Percentiles rank a stretch among this genome's conserved stretches.
These are phyloP conservation scores for Fusarium stilboides DNA, from an alignment of 2,329 filamentous ascomycete genomes.

Conservation along the genomic window DNA sequence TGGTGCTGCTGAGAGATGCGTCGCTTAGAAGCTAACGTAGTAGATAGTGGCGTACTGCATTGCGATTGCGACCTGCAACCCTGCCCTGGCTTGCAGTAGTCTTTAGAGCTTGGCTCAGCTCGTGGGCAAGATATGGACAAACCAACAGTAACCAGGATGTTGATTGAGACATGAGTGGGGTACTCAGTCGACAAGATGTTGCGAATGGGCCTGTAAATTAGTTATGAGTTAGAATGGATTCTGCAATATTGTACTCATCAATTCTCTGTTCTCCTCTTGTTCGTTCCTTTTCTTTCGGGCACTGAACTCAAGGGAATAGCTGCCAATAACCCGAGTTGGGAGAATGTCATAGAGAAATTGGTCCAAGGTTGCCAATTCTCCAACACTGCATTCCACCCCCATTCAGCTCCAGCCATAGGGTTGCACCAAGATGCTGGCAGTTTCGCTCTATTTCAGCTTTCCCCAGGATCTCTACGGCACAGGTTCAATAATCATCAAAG, in stretches of 20 bases:
- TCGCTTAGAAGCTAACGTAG: neutral
- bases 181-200: neutral
- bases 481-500: too few species aligned
- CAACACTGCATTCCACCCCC: slow-evolving; percentile 9
- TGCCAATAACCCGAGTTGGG: neutral
- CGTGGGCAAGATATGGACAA: neutral
- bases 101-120: slow-evolving; percentile 7
- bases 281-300: neutral
- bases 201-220: neutral
- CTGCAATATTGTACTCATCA: neutral
- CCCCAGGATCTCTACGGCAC: slow-evolving; percentile 9
- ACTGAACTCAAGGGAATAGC: neutral
- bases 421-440: neutral
- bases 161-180: slow-evolving; percentile 1
- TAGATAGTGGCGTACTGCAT: neutral
- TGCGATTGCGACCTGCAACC: slow-evolving; percentile 8
- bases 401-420: neutral
- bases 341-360: neutral
- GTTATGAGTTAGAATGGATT: neutral
- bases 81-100: slow-evolving; percentile 14
- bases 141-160: slow-evolving; percentile 12
- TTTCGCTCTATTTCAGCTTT: slow-evolving; percentile 2
- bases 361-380: neutral
- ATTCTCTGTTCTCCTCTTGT: neutral
- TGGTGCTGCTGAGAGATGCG: neutral